Percentiles rank a stretch among this genome's conserved stretches.
Conservation (phyloP, 129 eudicot genomes). For the Flaveria trinervia region DNA sequence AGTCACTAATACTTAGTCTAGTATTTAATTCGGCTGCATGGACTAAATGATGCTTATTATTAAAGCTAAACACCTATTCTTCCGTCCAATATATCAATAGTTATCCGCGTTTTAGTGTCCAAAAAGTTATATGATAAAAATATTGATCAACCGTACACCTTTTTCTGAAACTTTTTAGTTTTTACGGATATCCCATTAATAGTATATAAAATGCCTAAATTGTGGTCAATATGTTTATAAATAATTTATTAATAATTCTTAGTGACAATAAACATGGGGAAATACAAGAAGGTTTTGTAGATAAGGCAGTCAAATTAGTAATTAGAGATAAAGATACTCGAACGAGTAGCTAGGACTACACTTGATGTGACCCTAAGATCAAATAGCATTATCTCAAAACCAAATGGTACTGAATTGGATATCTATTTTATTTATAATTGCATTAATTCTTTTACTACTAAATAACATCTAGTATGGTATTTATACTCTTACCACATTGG, state of each 20-base stretch:
- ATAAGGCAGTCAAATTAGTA: no score
- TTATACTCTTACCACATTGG: no score
- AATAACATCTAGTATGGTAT: no score
- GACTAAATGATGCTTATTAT: constrained; percentile 13
- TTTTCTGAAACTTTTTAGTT: not conserved
- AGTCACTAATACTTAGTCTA: not conserved
- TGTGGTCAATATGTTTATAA: not conserved
- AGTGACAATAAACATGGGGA: not conserved
- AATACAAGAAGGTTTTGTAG: no score
- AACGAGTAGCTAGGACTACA: no score
- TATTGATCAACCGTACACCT: not conserved
- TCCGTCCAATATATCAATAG: not conserved
- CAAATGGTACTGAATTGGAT: no score
- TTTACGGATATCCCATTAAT: not conserved
- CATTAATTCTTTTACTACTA: no score
- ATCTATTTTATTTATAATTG: no score
- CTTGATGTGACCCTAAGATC: no score
- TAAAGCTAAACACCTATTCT: constrained; percentile 11
- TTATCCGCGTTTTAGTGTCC: not conserved
- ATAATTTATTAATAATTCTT: not conserved
- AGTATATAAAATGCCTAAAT: not conserved
- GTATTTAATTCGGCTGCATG: not conserved
- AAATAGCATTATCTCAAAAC: no score
- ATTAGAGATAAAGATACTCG: no score
- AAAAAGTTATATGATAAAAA: not conserved